Evolutionary conservation across 139 green algal species (phyloP), one percentile per base, ranked within the genome.

Genomic region (Chlamydomonas applanata): DNA sequence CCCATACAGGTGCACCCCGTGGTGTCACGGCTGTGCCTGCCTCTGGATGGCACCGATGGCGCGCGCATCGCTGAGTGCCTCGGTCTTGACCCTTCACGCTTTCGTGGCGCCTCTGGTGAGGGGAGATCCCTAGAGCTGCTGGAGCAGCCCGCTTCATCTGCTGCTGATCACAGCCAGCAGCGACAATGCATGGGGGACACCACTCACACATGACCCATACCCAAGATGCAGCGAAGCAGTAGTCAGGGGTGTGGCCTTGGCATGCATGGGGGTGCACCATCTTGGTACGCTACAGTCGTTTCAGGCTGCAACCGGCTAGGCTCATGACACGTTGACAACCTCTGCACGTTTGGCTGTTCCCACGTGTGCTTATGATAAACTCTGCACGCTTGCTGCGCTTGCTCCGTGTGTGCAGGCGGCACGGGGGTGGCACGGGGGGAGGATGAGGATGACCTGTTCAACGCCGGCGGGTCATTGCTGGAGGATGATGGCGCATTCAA

Each of bases 1-100:
- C 49, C 79, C 14, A 79, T 91, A 45, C 90, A 97, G 90, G 83
- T 98, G 22, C 93, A 97, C 73, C 96, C 96, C 0, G 93, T 99
- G 59, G 92, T 99, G 35, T 90, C 86, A 0, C 89, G 96, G 20
- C 83, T 99, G 72, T 94, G 89, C 71, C 86, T 85, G 3, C 85
- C 88, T 24, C 97, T 99, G 5, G 94, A 98, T 74, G 96, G 95
- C 61, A 98, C 96, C 11, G 90, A 98, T 52, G 75, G 85, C 0
- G 92, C 85, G 1, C 87, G 86, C 35, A 81, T 99, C 33, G 96
- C 96, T 3, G 89, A 97, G 36, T 97, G 93, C 86, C 85, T 99
- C 46, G 96, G 96, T 17, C 83, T 99, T 68, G 95, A 99, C 77
- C 65, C 91, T 4, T 78, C 86, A 20, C 34, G 66, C 34, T 81